Percentiles rank a stretch among this genome's conserved stretches.
Evolutionary conservation across 2,329 filamentous ascomycete species (phyloP).

Genomic region (Colletotrichum limetticola): DNA sequence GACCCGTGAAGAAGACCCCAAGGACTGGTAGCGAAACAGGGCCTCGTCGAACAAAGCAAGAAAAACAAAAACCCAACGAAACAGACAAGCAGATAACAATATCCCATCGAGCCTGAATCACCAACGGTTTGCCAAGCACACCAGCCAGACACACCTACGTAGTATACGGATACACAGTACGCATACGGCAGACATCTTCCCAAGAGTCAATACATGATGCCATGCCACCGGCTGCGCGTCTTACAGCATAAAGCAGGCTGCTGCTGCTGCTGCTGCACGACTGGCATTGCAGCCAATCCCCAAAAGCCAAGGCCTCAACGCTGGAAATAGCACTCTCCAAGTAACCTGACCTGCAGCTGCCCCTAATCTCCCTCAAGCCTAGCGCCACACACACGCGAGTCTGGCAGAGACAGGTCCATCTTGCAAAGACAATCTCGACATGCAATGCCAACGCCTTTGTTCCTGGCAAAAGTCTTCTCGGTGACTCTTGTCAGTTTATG

Average conservation of each 20-base stretch:
- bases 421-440: no score
- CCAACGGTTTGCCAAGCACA: conserved; percentile 31
- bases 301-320: neutral
- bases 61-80: neutral
- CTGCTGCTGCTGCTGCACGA: neutral
- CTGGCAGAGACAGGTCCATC: neutral
- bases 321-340: conserved; percentile 16
- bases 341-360: conserved; percentile 21
- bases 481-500: neutral
- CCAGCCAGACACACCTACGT: neutral
- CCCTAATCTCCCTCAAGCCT: conserved; percentile 1
- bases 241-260: neutral
- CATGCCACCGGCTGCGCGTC: conserved; percentile 6
- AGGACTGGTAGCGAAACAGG: neutral
- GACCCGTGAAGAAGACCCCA: conserved; percentile 4
- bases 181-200: neutral
- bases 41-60: neutral
- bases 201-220: conserved; percentile 18
- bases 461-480: neutral
- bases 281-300: neutral
- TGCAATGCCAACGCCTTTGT: neutral
- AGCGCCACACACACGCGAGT: neutral
- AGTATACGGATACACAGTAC: neutral
- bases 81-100: neutral
- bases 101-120: conserved; percentile 9